Evolutionary conservation across 73 alveolate genomes (phyloP).

Genomic region (Paramecium pentaurelia): DNA sequence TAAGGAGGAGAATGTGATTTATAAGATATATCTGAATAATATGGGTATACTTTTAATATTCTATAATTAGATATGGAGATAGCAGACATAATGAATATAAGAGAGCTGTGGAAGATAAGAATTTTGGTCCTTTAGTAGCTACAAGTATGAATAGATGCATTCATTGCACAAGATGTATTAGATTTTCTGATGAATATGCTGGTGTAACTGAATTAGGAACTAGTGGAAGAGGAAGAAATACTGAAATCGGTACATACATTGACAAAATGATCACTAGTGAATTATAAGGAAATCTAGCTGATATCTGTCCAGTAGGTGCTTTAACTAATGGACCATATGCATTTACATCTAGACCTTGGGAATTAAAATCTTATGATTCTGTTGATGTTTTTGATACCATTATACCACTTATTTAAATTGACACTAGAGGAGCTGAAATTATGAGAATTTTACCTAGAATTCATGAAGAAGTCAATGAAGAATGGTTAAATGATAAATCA

Average conservation of each 20-base stretch:
- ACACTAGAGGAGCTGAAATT: slow-evolving; percentile 86
- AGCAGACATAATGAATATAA: slow-evolving; percentile 83
- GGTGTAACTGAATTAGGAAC: slow-evolving; percentile 84
- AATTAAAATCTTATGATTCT: slow-evolving; percentile 76
- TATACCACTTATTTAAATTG: slow-evolving; percentile 75
- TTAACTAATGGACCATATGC: slow-evolving; percentile 85
- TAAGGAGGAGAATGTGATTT: slow-evolving; percentile 93
- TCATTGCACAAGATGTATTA: slow-evolving; percentile 86
- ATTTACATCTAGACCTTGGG: slow-evolving; percentile 91
- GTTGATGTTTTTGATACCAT: slow-evolving; percentile 82
- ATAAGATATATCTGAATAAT: slow-evolving; percentile 81
- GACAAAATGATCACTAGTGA: slow-evolving; percentile 84
- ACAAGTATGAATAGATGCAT: slow-evolving; percentile 92
- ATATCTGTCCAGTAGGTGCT: slow-evolving; percentile 95
- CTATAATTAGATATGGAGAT: slow-evolving; percentile 62
- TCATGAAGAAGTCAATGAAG: slow-evolving; percentile 89
- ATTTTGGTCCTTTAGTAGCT: slow-evolving; percentile 85
- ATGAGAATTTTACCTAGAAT: slow-evolving; percentile 88
- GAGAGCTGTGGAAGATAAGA: slow-evolving; percentile 91
- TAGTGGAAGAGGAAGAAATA: slow-evolving; percentile 82
- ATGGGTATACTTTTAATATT: slow-evolving; percentile 59
- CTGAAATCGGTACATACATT: slow-evolving; percentile 87
- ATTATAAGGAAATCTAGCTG: slow-evolving; percentile 85
- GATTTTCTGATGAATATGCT: slow-evolving; percentile 84
- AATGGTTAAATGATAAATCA: slow-evolving; percentile 85